Evolutionary conservation across 148 eudicot genomes (phyloP).

Genomic region (Bassia scoparia): DNA sequence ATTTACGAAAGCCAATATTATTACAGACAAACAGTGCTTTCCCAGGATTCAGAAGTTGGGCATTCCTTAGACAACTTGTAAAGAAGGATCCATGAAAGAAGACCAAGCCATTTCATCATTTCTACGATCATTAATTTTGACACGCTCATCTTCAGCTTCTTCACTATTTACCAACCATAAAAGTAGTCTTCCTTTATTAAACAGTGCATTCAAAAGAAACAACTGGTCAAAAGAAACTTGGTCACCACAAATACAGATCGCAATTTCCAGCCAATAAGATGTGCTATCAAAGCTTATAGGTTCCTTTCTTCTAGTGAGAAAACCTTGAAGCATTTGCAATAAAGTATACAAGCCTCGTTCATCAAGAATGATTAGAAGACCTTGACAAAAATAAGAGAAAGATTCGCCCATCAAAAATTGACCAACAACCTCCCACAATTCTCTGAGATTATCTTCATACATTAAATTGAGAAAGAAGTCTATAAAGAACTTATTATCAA

Average conservation of each 20-base stretch:
- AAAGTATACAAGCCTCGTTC: slow-evolving; percentile 50
- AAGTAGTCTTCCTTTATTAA: slow-evolving; percentile 71
- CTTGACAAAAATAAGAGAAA: slow-evolving; percentile 72
- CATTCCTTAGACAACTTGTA: slow-evolving; percentile 61
- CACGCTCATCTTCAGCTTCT: slow-evolving; percentile 47
- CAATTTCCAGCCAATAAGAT: slow-evolving; percentile 63
- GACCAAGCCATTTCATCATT: slow-evolving; percentile 57
- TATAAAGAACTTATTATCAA: slow-evolving; percentile 63
- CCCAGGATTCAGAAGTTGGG: slow-evolving; percentile 50
- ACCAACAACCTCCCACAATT: slow-evolving; percentile 68
- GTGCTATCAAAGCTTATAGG: slow-evolving; percentile 26
- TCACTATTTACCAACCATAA: slow-evolving; percentile 55
- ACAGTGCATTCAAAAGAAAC: slow-evolving; percentile 64
- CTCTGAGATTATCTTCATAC: slow-evolving; percentile 60
- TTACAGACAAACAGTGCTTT: slow-evolving; percentile 55
- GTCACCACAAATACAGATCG: slow-evolving; percentile 46
- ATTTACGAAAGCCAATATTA: slow-evolving; percentile 59
- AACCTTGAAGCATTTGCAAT: slow-evolving; percentile 44
- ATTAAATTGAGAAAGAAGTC: slow-evolving; percentile 61
- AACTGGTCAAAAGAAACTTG: slow-evolving; percentile 50
- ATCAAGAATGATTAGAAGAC: slow-evolving; percentile 71
- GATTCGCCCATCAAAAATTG: slow-evolving; percentile 74
- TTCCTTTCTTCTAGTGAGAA: slow-evolving; percentile 39
- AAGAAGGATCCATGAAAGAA: slow-evolving; percentile 72
- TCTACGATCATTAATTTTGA: slow-evolving; percentile 41